Evolutionary conservation across 2,329 filamentous ascomycete genomes (phyloP), one percentile per base, ranked within the genome.

Genomic region (Zalaria sp.): DNA sequence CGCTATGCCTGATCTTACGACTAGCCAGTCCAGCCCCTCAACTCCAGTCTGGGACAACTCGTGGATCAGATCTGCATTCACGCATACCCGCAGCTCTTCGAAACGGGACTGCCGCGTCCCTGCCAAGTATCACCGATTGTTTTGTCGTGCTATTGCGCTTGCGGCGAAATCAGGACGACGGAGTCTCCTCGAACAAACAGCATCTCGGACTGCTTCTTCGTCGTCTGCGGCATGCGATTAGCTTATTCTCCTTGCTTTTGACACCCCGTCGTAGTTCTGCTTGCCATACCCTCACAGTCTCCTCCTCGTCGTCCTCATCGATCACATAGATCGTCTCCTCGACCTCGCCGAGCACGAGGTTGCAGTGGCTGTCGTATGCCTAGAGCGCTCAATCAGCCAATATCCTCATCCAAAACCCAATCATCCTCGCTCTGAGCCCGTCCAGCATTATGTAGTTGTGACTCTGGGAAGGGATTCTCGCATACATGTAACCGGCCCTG

Each of bases 341-440:
- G 4, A 96, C 91, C 51, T 98, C 91, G 42, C 91, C 89, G 4
- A 98, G 73, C 4, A 98, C 86, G 36, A 98, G 66, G 58, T 98
- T 98, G 73, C 93, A 98, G 63, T 98, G 91, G 57, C 86, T 94
- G 60, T 98, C 91, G 61, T 98, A 98, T 43, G 91, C 91, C 91
- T 98, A 18, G 18, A 18, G 2, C 18, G 2, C 18, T 18, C 2
- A 18, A 18, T 18, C 18, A 25, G 26, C 3, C 8, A 25, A n/a
- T 37, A 11, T 25, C 8, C 26, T 32, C 37, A 11, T 32, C 37
- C 4, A 36, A 7, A 36, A 5, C 35, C n/a, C 6, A 25, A 6
- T 28, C 38, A 39, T 18, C 25, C 7, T 38, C 28, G 25, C 32
- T 11, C 5, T 11, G 27, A 32, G 27, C 18, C 3, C n/a, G 10